Percentiles rank a stretch among this genome's conserved stretches.
Evolutionary conservation across 306 rosid genomes (phyloP).

Genomic region (Cyclanthera cordifolia): DNA sequence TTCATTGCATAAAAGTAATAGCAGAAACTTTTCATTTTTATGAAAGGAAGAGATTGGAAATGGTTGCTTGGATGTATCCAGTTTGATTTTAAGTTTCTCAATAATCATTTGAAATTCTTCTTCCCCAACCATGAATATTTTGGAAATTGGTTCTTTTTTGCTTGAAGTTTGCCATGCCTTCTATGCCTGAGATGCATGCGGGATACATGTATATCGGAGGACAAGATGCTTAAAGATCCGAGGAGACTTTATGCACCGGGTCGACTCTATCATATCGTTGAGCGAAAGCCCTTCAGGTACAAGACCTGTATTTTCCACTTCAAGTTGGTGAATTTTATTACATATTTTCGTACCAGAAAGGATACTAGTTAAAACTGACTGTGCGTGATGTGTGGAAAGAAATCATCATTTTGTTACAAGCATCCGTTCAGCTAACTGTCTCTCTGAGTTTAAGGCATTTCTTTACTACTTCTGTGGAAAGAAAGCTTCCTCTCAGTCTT

Average conservation of each 20-base stretch:
- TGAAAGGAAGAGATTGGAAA: neutral
- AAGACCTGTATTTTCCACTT: neutral
- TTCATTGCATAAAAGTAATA: neutral
- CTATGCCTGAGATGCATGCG: slow-evolving; percentile 68
- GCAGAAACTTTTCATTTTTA: neutral
- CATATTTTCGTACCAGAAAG: neutral
- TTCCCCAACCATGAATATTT: neutral
- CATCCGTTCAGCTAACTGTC: neutral
- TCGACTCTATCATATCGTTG: slow-evolving; percentile 88
- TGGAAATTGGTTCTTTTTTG: slow-evolving; percentile 11
- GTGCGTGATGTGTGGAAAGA: neutral
- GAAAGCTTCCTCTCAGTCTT: neutral
- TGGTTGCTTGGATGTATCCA: neutral
- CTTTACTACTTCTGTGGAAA: neutral
- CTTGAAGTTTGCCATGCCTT: slow-evolving; percentile 71
- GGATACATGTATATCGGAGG: slow-evolving; percentile 81
- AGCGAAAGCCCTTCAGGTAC: slow-evolving; percentile 83
- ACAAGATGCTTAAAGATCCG: slow-evolving; percentile 79
- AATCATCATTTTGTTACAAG: neutral
- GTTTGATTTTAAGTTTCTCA: neutral
- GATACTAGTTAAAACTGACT: neutral
- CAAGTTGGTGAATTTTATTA: neutral
- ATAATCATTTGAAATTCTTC: neutral
- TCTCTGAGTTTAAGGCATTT: neutral
- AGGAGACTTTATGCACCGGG: slow-evolving; percentile 95